Base-by-base conservation (phyloP, 805 yeast species). In the Metschnikowia baotianmanensis region DNA sequence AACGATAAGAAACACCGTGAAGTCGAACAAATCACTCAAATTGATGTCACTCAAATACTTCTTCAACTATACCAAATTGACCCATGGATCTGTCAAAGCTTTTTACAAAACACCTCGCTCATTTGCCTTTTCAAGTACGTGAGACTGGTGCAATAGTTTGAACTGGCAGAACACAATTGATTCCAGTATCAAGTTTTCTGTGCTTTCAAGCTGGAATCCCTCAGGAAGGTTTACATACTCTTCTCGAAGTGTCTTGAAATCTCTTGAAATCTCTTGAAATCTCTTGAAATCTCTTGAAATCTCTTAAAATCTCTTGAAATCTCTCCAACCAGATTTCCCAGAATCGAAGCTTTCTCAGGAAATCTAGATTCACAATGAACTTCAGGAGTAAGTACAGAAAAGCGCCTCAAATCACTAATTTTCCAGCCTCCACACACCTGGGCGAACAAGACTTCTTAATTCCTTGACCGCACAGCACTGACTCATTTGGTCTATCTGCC, bases 1-100 rank as follows among this genome's bases (percentile, higher is more conserved):
- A 38, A 88, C 65, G 0, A 96, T 86, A 17, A 99, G 99, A 59
- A 76, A 89, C 89, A 87, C 82, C 18, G 96, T 71, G 65, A 74
- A 93, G 64, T 69, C 72, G 59, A 89, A 86, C 60, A 74, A 93
- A 62, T 89, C 83, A 30, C 35, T 38, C 5, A 80, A 45, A 9
- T 77, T 76, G 43, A 93, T 76, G 57, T 89, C 90, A 3, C 61
- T 46, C 0, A 99, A 99, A 62, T 90, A 93, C 27, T 47, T 50
- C 6, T n/a, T n/a, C n/a, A n/a, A n/a, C n/a, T n/a, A n/a, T n/a
- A 58, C 53, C 57, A 38, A 47, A 1, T 38, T 36, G 13, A 29
- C 33, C 30, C 48, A 41, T 11, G 48, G 36, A 10, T 33, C 37
- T 9, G 21, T 33, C 13, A 48, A 41, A 17, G 21, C 18, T 40